Evolutionary conservation across 164 flowering plant species (phyloP).

Genomic region (Chloranthus sessilifolius): DNA sequence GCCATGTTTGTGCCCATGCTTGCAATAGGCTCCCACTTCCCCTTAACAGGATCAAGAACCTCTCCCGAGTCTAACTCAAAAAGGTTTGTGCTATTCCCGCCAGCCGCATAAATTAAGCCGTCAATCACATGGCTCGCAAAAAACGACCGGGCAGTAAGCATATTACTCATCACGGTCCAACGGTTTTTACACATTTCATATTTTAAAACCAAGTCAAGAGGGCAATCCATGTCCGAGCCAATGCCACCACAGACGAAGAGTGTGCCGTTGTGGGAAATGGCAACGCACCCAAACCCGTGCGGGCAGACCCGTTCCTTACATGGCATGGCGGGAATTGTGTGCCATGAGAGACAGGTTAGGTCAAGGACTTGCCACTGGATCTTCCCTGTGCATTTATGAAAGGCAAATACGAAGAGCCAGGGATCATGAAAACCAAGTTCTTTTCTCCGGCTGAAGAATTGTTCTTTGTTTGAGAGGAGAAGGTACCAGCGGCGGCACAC

Average conservation of each 20-base stretch:
- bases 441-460: slow-evolving; percentile 56
- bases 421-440: slow-evolving; percentile 55
- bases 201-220: slow-evolving; percentile 48
- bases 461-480: slow-evolving; percentile 51
- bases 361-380: slow-evolving; percentile 62
- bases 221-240: slow-evolving; percentile 46
- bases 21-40: slow-evolving; percentile 43
- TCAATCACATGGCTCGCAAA: slow-evolving; percentile 55
- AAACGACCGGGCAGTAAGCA: slow-evolving; percentile 56
- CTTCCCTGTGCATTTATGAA: slow-evolving; percentile 46
- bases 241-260: slow-evolving; percentile 58
- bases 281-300: slow-evolving; percentile 43
- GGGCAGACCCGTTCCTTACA: slow-evolving; percentile 51
- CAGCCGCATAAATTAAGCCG: slow-evolving; percentile 58
- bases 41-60: slow-evolving; percentile 39
- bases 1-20: slow-evolving; percentile 52
- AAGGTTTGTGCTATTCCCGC: slow-evolving; percentile 50
- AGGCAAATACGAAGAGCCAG: slow-evolving; percentile 55
- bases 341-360: slow-evolving; percentile 47
- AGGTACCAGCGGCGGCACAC: slow-evolving; percentile 74
- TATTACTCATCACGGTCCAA: slow-evolving; percentile 59
- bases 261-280: slow-evolving; percentile 37
- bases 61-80: slow-evolving; percentile 56
- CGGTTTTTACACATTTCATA: slow-evolving; percentile 51
- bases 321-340: slow-evolving; percentile 63